Percentiles rank a stretch among this genome's conserved stretches.
These are phyloP conservation scores for Psidium guajava DNA, from an alignment of 345 rosid genomes.

Conservation along the genomic window DNA sequence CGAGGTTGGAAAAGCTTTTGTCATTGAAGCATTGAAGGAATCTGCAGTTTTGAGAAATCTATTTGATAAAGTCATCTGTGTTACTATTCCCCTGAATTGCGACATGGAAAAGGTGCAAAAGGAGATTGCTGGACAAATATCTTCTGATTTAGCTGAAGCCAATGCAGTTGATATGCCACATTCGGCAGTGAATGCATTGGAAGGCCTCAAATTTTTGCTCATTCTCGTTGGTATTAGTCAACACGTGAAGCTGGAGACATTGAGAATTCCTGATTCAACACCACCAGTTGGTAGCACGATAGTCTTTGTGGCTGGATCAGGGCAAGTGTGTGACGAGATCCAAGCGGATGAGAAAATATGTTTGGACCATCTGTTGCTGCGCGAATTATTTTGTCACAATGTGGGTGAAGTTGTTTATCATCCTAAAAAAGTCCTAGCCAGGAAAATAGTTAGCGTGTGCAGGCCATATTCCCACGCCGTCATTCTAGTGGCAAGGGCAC, in stretches of 20 bases:
- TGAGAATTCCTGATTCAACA: background rate
- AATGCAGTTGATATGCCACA: background rate
- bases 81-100: background rate
- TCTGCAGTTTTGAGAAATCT: background rate
- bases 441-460: conserved; percentile 1
- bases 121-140: background rate
- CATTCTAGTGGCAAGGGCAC: background rate
- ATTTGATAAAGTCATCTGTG: background rate
- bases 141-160: background rate
- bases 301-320: background rate
- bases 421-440: background rate
- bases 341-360: background rate
- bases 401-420: background rate
- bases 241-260: background rate
- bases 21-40: background rate
- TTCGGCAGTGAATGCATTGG: background rate
- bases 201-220: background rate
- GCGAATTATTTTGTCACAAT: background rate
- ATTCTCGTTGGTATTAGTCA: background rate
- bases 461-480: background rate
- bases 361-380: background rate
- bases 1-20: background rate
- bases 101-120: background rate
- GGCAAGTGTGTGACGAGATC: background rate
- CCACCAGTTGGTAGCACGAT: background rate